Evolutionary conservation across 2,329 filamentous ascomycete species (phyloP).

Genomic region (Chrysoporthe cubensis): DNA sequence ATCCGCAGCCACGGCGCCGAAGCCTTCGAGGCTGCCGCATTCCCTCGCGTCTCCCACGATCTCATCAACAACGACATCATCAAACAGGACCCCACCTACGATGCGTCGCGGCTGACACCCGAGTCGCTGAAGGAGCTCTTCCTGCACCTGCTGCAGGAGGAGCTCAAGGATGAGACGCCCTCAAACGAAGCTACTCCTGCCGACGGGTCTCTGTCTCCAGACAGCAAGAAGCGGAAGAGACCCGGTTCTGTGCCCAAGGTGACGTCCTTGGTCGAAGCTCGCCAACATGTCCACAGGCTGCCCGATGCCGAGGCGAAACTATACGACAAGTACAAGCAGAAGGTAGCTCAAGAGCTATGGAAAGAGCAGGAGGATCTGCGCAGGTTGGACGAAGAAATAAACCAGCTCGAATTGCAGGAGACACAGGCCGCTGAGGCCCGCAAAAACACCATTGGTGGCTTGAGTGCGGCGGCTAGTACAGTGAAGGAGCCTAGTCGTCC

Average conservation of each 20-base stretch:
- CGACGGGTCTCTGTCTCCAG: constrained; percentile 55
- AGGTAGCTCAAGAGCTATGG: constrained; percentile 70
- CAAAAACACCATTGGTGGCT: constrained; percentile 28
- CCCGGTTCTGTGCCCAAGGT: constrained; percentile 59
- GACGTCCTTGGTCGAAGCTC: constrained; percentile 68
- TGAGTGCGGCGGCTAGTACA: constrained; percentile 4
- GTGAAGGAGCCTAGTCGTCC: constrained; percentile 19
- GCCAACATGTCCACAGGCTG: constrained; percentile 68
- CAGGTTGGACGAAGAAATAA: constrained; percentile 68
- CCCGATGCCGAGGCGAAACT: constrained; percentile 73
- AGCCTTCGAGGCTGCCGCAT: constrained; percentile 36
- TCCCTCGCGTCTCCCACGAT: constrained; percentile 52
- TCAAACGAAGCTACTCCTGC: constrained; percentile 40
- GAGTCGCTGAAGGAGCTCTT: constrained; percentile 82
- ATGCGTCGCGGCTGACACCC: constrained; percentile 73
- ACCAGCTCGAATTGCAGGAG: constrained; percentile 61
- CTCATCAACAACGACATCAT: constrained; percentile 76
- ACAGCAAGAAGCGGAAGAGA: constrained; percentile 75
- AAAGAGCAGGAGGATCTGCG: constrained; percentile 74
- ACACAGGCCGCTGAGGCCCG: constrained; percentile 33
- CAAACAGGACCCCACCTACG: constrained; percentile 70
- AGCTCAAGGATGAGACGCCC: constrained; percentile 42
- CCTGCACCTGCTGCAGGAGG: constrained; percentile 74
- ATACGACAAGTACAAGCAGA: constrained; percentile 74
- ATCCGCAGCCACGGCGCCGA: constrained; percentile 38